Evolutionary conservation across 352 stramenopile species (phyloP).

Genomic region (Globisporangium mamillatum): DNA sequence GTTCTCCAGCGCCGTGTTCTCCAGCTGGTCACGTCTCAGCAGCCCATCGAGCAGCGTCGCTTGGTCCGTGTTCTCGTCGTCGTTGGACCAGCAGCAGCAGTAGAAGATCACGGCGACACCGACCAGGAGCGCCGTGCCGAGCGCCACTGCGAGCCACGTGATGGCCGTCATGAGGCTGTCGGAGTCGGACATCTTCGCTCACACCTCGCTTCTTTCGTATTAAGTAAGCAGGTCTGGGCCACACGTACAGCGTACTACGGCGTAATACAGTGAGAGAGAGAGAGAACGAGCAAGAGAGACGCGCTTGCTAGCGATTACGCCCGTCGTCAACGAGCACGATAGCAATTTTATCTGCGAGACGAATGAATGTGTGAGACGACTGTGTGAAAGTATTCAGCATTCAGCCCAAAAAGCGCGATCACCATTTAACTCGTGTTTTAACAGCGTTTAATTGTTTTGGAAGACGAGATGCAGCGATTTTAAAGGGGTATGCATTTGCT

Average conservation of each 20-base stretch:
- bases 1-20: constrained; percentile 47
- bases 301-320: not conserved
- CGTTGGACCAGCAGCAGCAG: constrained; percentile 39
- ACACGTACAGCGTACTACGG: no score
- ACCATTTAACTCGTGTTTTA: not conserved
- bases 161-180: constrained; percentile 31
- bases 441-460: not conserved
- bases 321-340: not conserved
- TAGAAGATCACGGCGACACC: constrained; percentile 35
- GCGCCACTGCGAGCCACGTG: constrained; percentile 35
- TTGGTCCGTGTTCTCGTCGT: constrained; percentile 13
- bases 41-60: constrained; percentile 50
- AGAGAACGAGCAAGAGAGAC: not conserved
- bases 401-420: not conserved
- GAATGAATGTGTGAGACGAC: not conserved
- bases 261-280: not conserved
- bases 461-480: not conserved
- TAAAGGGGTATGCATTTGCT: not conserved
- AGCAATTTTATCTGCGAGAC: not conserved
- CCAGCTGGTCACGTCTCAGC: constrained; percentile 58
- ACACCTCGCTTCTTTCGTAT: not conserved
- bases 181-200: constrained; percentile 6
- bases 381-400: not conserved
- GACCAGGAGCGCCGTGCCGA: constrained; percentile 30
- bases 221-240: not conserved